Evolutionary conservation across 768 basidiomycete species (phyloP), one percentile per base, ranked within the genome.

Genomic region (Leccinum sublutescens): DNA sequence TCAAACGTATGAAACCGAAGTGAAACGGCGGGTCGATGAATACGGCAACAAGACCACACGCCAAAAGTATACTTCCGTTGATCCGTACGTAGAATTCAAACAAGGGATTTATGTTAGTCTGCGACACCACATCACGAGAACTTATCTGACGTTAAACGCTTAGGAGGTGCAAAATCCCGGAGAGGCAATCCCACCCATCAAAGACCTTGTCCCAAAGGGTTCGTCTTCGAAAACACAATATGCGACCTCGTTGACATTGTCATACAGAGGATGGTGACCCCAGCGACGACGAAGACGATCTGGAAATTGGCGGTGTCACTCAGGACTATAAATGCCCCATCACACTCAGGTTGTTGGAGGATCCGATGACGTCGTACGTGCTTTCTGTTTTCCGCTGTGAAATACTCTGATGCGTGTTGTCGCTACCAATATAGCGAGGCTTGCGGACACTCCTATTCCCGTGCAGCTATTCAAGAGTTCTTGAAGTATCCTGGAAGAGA

Each of bases 251-350:
- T 43, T 61, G 38, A 50, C 50, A 5, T 23, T 49, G 8, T 43
- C 43, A 11, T 36, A 14, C 50, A 94, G 93, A 94, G 82, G 79
- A 83, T 45, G 91, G 85, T 10, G 92, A 93, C 62, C 85, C 82
- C 31, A 91, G 88, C 55, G 91, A 91, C 58, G 86, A 87, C 54
- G 95, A 95, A 33, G 91, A 94, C 54, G 95, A 97, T 12, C 74
- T 98, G 33, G 89, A 94, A 73, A 78, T 96, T 52, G 95, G 95
- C 54, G 94, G 93, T 25, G 81, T 87, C 29, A 89, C 86, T 6
- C 89, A 91, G 67, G 87, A 86, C 66, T 93, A 87, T 78, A 88
- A 85, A 56, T 96, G 94, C 64, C 95, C 94, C 2, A 76, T 98
- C 52, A 86, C 89, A 1, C 77, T 95, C 48, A 81, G 77, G 2